Evolutionary conservation across 2,329 filamentous ascomycete species (phyloP), one percentile per base, ranked within the genome.

Genomic region (Colletotrichum simmondsii): DNA sequence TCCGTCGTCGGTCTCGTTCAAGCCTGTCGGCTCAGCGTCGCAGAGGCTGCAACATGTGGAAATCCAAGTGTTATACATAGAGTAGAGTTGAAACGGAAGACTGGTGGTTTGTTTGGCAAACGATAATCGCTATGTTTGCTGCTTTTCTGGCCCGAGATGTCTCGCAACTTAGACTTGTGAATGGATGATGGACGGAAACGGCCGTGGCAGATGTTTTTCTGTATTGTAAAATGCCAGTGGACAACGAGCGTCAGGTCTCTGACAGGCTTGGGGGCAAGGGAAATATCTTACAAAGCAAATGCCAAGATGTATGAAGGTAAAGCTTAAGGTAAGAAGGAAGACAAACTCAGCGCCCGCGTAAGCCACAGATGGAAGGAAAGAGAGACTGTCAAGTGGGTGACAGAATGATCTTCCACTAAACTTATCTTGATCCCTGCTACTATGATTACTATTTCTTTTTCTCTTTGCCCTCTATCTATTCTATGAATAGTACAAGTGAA

Each of bases 231-330:
- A 16, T 35, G 57, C 35, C 49, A 56, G 54, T 61, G 24, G 8
- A 16, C 24, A 56, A 67, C 61, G 24, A 16, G 28, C 24, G 16
- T 49, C 42, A 24, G 14, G 49, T 30, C n/a, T 16, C 30, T 35
- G 60, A n/a, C 46, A 32, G 22, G 69, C 57, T 59, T 63, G 22
- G 16, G 28, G 42, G 19, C 8, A 32, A 52, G 53, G 63, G 35
- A 16, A 62, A 60, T 66, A 37, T 65, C 66, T 24, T 35, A 57
- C 10, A 65, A 54, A 56, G 54, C 10, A 19, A 30, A 56, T 60
- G 66, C 60, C 66, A 72, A 65, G 66, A 24, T 26, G 65, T 70
- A 46, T 35, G 59, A 61, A 64, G 46, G 66, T 8, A 65, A 70
- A 72, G 70, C 60, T 61, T 70, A 70, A 65, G 22, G 42, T 22